These are phyloP conservation scores for Ophiognomonia clavigignenti-juglandacearum DNA, from an alignment of 2,329 filamentous ascomycete genomes.

Conservation along the genomic window DNA sequence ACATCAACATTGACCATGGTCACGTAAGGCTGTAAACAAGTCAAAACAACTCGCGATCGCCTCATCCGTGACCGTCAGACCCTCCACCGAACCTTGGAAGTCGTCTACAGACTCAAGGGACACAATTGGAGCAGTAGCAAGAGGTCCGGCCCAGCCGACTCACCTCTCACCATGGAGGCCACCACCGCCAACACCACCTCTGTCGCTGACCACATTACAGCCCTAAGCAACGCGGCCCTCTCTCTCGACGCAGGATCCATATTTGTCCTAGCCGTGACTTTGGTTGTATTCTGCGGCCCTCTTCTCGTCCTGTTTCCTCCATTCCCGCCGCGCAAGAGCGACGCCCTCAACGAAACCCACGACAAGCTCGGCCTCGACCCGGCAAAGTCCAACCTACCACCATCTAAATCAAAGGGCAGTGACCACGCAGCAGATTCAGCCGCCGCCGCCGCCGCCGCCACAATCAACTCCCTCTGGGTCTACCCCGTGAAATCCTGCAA, in stretches of 20 bases:
- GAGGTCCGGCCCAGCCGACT: not conserved
- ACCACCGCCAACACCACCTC: not conserved
- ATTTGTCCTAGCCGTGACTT: slow-evolving; percentile 37
- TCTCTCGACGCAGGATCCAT: slow-evolving; percentile 25
- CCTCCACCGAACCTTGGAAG: no score
- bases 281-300: slow-evolving; percentile 48
- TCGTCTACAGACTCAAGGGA: not conserved
- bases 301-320: slow-evolving; percentile 52
- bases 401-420: slow-evolving; percentile 2
- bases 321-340: slow-evolving; percentile 45
- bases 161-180: slow-evolving; percentile 1
- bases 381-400: slow-evolving; percentile 33
- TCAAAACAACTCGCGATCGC: not conserved
- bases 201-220: no score
- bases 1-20: not conserved
- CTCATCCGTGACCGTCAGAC: not conserved
- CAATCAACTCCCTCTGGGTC: slow-evolving; percentile 62
- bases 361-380: slow-evolving; percentile 35
- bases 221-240: slow-evolving; percentile 12
- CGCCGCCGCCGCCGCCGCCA: slow-evolving; percentile 18
- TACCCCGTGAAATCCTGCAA: slow-evolving; percentile 82
- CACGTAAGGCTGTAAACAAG: not conserved
- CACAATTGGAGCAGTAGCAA: not conserved
- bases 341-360: slow-evolving; percentile 52
- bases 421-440: no score